phyloP scores from a whole-genome alignment of 352 stramenopile species.

The Phytophthora agathidicida region DNA sequence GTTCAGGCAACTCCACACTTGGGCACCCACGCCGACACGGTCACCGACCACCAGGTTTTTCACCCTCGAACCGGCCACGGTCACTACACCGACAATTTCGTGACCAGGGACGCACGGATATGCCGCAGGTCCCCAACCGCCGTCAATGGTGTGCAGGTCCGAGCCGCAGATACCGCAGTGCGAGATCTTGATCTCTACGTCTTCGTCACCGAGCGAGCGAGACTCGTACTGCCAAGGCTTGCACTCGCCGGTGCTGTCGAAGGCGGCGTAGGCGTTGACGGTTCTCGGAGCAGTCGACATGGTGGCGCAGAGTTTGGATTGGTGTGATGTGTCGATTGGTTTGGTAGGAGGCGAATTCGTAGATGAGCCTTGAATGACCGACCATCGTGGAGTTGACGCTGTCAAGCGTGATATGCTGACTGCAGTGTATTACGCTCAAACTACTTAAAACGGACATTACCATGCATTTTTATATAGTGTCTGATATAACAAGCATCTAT shows the following conservation, averaged over 20 bases:
- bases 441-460: background rate
- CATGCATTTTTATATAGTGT: background rate
- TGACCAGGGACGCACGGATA: constrained; percentile 55
- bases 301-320: background rate
- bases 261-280: constrained; percentile 45
- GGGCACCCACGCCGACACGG: constrained; percentile 37
- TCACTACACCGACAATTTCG: constrained; percentile 34
- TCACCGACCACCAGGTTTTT: constrained; percentile 72
- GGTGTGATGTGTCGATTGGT: background rate
- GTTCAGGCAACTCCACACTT: constrained; percentile 53
- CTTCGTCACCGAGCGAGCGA: constrained; percentile 31
- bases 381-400: background rate
- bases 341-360: constrained; percentile 8
- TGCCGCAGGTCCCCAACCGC: constrained; percentile 36
- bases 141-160: constrained; percentile 53
- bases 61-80: constrained; percentile 43
- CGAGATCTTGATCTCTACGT: constrained; percentile 26
- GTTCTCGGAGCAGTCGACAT: constrained; percentile 29
- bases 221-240: constrained; percentile 42
- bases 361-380: constrained; percentile 5
- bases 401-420: background rate
- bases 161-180: constrained; percentile 23
- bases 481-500: background rate
- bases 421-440: background rate
- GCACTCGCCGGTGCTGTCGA: constrained; percentile 29